Evolutionary conservation across 345 rosid genomes (phyloP).

Genomic region (Hibiscus syriacus): DNA sequence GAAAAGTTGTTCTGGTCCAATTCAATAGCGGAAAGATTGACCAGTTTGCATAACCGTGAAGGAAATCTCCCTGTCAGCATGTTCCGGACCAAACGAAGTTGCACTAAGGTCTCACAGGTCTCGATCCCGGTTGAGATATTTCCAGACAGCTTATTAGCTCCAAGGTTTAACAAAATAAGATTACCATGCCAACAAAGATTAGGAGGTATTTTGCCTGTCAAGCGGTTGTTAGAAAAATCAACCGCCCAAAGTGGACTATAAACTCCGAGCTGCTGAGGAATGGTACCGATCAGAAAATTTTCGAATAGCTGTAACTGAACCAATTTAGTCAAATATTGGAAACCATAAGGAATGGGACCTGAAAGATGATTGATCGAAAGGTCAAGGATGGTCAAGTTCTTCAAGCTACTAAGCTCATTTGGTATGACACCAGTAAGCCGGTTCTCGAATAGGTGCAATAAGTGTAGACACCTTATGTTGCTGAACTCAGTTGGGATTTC

Average conservation of each 20-base stretch:
- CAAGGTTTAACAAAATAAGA: constrained; percentile 57
- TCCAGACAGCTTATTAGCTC: constrained; percentile 64
- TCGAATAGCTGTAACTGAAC: constrained; percentile 79
- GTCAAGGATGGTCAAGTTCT: constrained; percentile 67
- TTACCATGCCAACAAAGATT: constrained; percentile 48
- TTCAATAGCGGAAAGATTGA: constrained; percentile 66
- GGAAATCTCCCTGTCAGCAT: constrained; percentile 75
- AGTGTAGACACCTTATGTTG: constrained; percentile 44
- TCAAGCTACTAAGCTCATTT: constrained; percentile 49
- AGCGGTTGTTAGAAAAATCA: constrained; percentile 71
- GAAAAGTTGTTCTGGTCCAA: constrained; percentile 66
- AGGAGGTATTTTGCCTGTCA: constrained; percentile 74
- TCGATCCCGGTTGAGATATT: constrained; percentile 54
- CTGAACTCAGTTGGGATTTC: constrained; percentile 69
- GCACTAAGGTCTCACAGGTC: constrained; percentile 49
- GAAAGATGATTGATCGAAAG: constrained; percentile 71
- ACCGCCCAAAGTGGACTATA: constrained; percentile 74
- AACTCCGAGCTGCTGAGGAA: constrained; percentile 72
- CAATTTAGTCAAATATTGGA: constrained; percentile 62
- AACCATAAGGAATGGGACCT: constrained; percentile 67
- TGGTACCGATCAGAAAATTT: constrained; percentile 54
- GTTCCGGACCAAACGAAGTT: constrained; percentile 67
- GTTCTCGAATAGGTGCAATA: constrained; percentile 77
- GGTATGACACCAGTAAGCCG: constrained; percentile 75
- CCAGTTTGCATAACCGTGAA: constrained; percentile 62